Evolutionary conservation across 768 basidiomycete genomes (phyloP).

Genomic region (Tricholoma hemisulphureum): DNA sequence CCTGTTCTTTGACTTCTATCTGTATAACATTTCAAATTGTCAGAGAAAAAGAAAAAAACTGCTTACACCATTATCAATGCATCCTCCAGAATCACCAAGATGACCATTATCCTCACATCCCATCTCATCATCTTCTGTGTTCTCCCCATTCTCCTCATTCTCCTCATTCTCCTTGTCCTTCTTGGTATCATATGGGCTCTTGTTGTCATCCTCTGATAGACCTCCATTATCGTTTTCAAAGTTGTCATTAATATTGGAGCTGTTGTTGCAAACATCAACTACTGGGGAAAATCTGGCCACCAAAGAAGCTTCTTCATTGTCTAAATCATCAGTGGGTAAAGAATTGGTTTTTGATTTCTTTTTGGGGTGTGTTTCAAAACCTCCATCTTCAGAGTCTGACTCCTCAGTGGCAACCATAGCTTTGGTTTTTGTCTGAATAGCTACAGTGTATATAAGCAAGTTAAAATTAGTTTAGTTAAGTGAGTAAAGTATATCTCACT

Average conservation of each 20-base stretch:
- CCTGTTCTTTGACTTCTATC: neutral
- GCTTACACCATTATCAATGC: neutral
- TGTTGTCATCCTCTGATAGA: neutral
- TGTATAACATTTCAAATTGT: neutral
- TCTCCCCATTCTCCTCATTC: neutral
- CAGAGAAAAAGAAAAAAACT: neutral
- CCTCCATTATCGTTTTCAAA: neutral
- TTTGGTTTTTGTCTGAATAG: neutral
- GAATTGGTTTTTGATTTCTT: neutral
- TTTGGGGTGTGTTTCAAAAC: neutral
- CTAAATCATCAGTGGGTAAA: neutral
- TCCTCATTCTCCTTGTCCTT: neutral
- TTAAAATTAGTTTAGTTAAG: neutral
- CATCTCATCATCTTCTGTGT: neutral
- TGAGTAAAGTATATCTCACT: neutral
- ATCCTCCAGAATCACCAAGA: neutral
- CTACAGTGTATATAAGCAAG: neutral
- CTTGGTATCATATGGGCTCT: neutral
- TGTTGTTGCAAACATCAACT: neutral
- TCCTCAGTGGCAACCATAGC: neutral
- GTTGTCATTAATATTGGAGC: neutral
- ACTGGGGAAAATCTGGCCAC: neutral
- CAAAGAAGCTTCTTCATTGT: neutral
- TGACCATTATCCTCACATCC: neutral
- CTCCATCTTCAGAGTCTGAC: neutral